Evolutionary conservation across 495 filamentous ascomycete species (phyloP).

Genomic region (Podospora fimiseda): DNA sequence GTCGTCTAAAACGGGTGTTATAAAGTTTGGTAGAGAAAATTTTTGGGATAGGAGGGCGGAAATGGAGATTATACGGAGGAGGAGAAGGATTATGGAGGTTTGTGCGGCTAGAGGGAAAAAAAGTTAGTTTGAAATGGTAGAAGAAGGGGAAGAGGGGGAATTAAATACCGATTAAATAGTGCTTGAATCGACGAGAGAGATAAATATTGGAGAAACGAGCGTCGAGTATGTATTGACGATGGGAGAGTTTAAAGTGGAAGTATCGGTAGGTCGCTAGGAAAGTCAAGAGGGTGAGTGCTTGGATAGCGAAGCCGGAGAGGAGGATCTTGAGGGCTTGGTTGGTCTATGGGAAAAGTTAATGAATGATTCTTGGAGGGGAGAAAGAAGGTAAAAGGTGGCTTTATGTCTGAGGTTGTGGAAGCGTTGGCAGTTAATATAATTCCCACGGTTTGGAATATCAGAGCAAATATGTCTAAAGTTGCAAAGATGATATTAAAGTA

Average conservation of each 20-base stretch:
- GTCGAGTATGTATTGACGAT: constrained; percentile 28
- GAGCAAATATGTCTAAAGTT: constrained; percentile 23
- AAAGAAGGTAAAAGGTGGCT: not conserved
- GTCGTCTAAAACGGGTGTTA: too few species aligned
- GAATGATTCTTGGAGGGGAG: not conserved
- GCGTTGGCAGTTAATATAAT: constrained; percentile 19
- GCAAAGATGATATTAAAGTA: constrained; percentile 29
- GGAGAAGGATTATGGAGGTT: too few species aligned
- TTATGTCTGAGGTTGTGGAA: constrained; percentile 15
- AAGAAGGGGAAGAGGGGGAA: constrained; percentile 2
- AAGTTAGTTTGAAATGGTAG: not conserved
- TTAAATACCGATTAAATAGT: constrained; percentile 31
- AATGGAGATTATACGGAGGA: too few species aligned
- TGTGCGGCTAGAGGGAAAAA: not conserved
- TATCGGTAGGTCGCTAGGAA: constrained; percentile 31
- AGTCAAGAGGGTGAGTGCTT: constrained; percentile 25
- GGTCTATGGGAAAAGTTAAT: constrained; percentile 17
- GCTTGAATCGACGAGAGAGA: constrained; percentile 27
- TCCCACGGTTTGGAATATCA: constrained; percentile 34
- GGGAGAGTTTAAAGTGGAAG: constrained; percentile 23
- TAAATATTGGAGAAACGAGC: constrained; percentile 27
- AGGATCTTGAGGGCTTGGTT: constrained; percentile 27
- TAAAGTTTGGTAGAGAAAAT: too few species aligned
- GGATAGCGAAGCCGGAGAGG: constrained; percentile 32
- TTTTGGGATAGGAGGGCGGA: too few species aligned